phyloP scores from a whole-genome alignment of 352 stramenopile species.

The Achlya hypogyna region DNA sequence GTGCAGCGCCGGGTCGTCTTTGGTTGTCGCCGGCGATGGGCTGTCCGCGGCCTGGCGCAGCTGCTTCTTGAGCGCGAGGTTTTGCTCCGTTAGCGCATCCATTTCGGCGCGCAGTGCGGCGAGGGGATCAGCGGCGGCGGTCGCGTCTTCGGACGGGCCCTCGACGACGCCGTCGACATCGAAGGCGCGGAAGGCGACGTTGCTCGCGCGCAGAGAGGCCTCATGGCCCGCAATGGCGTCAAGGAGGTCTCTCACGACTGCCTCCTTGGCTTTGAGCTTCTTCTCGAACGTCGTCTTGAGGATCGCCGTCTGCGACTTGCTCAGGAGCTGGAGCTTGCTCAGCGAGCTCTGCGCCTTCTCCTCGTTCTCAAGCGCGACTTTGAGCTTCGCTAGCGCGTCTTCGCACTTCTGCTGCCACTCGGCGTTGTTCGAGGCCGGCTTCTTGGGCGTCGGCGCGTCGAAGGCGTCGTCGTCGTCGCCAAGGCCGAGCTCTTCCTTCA shows the following conservation, averaged over 20 bases:
- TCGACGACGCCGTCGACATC: not conserved
- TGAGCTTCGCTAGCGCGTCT: conserved; percentile 47
- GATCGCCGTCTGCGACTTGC: conserved; percentile 77
- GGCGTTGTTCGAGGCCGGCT: conserved; percentile 6
- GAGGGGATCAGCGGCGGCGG: conserved; percentile 24
- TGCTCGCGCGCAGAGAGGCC: conserved; percentile 41
- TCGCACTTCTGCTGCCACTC: conserved; percentile 34
- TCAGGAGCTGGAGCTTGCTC: conserved; percentile 70
- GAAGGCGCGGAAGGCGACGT: conserved; percentile 31
- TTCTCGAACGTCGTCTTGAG: conserved; percentile 78
- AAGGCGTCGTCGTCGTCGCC: conserved; percentile 29
- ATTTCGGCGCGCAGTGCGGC: conserved; percentile 7
- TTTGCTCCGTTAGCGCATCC: conserved; percentile 17
- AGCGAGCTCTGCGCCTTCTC: conserved; percentile 71
- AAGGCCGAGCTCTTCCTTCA: conserved; percentile 73
- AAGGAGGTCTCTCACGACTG: conserved; percentile 50
- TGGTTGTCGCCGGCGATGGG: not conserved
- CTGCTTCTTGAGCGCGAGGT: conserved; percentile 10
- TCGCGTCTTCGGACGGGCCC: not conserved
- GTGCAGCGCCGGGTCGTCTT: conserved; percentile 25
- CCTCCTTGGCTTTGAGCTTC: conserved; percentile 61
- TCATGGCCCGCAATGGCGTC: conserved; percentile 55
- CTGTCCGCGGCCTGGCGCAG: not conserved
- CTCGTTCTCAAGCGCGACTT: conserved; percentile 50
- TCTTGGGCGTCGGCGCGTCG: conserved; percentile 16